Evolutionary conservation across 805 yeast genomes (phyloP), one percentile per base, ranked within the genome.

Genomic region (Kodamaea kaohsiungensis): DNA sequence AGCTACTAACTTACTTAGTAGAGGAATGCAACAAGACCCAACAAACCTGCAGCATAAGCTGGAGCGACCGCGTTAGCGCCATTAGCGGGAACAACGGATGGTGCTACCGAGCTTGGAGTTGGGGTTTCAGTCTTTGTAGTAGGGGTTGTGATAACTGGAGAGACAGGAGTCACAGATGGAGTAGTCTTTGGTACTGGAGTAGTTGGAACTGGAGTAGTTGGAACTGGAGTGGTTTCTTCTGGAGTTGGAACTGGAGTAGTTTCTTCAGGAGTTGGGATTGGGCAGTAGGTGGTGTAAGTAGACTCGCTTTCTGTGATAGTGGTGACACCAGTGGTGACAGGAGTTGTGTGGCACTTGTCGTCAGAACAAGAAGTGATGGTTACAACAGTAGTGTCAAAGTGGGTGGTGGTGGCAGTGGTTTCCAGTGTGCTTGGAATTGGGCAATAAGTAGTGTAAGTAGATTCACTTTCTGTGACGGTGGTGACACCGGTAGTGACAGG

Each of bases 211-310:
- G 57, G 55, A 40, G 58, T 43, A 15, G 47, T 43, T 39, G n/a
- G n/a, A n/a, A n/a, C 39, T 35, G 39, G 39, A 7, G 39, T 35
- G 15, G 39, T 35, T 35, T 35, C 39, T 46, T 17, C 53, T 46
- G 53, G 51, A 47, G 56, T 45, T 22, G 50, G 53, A 33, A 55
- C 45, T 18, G 49, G 52, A 22, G 48, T 53, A 39, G 45, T 40
- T 40, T 40, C 48, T 19, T 13, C 10, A 15, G 47, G 10, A 15
- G 68, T 65, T 17, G 53, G 51, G 19, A 43, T 46, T 49, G 52
- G 52, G 58, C 74, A 68, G 64, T 64, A 69, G 27, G 79, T 75
- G 54, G 81, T 73, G 66, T 69, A 78, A 42, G 69, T 66, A 27
- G 77, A 72, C 49, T 56, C 67, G 25, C 62, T 63, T 30, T 73